Base-by-base conservation (phyloP, 768 basidiomycete species). In the Tricholoma hemisulphureum region DNA sequence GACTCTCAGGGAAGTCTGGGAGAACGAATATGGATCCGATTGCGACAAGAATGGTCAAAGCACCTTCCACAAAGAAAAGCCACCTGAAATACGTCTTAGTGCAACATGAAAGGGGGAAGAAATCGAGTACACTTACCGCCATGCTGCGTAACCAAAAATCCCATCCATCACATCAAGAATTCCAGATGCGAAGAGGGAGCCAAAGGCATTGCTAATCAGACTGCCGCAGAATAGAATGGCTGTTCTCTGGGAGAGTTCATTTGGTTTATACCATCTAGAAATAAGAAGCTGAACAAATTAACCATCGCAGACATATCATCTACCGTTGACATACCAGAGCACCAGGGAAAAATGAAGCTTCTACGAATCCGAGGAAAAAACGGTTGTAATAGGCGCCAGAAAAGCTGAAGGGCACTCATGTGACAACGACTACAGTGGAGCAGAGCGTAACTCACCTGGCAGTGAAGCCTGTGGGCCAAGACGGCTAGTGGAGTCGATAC, bases 181-280 rank as follows among this genome's bases (percentile, higher is more conserved):
- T 0, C 83, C 90, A 26, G 89, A 89, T 6, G 92, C 91, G 55
- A 95, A 82, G 14, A 95, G 76, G 1, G 89, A 79, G 1, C 93
- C 92, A 65, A 95, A 93, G 0, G 91, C 93, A 71, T 94, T 95
- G 57, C 86, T 88, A 59, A 93, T 85, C 21, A 95, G 78, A 65
- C 82, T 87, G 6, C 93, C 93, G 62, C 87, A 89, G 35, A 80
- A 83, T 18, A 93, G 77, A 39, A 89, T 70, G 4, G 89, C 89
- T 9, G 84, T 89, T 52, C 91, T 80, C 49, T 86, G 74, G 14
- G 89, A 91, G 29, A 94, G 75, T 69, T 95, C 92, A 39, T 79
- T 77, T 21, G 80, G 82, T 55, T 79, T 91, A 74, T 93, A 94
- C 93, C 91, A 87, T 72, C 86, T 87, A 2, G 86, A 87, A 31